Base-by-base conservation (phyloP, 2,329 filamentous ascomycete species). In the Calonectria fujianensis region DNA sequence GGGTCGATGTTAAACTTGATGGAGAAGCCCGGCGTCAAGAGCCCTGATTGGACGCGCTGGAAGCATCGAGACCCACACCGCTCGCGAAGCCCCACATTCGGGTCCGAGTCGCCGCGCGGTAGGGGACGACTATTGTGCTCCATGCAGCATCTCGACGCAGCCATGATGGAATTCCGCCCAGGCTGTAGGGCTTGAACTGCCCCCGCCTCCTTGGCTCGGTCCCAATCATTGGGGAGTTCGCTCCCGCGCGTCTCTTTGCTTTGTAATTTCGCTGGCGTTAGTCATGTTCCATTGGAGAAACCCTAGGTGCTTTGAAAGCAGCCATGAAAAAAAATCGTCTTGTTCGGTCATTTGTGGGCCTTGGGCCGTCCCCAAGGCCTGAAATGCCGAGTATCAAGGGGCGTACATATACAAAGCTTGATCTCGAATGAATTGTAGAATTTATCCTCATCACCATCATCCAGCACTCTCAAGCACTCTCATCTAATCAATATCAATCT, bases 81-180 rank as follows among this genome's bases (percentile, higher is more conserved):
- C 65, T n/a, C 64, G 64, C 31, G 11, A 37, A 7, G 32, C 35
- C 37, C 61, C 54, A 50, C 24, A 4, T 24, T 66, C 61, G 72
- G 51, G 29, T 32, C 72, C 68, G 69, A 67, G 37, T 37, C 63
- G 29, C 72, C 72, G 72, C 72, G 72, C 72, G 72, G 61, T 29
- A 48, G 7, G 20, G 20, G 4, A 5, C 31, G 27, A 20, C 24
- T 35, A 10, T 35, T 35, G 32, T 24, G 32, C 57, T 29, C n/a
- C 27, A 24, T 29, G 54, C 11, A 3, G 18, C 32, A 35, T 11
- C 29, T 63, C 24, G 24, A 61, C n/a, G 35, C 35, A 61, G 35
- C 57, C 31, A 63, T 41, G 37, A 41, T 63, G 57, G 35, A 16
- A n/a, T 37, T 35, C 8, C 10, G 35, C 11, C 35, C 24, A 63